phyloP scores from a whole-genome alignment of 768 basidiomycete genomes.

The Suillus cothurnatus region DNA sequence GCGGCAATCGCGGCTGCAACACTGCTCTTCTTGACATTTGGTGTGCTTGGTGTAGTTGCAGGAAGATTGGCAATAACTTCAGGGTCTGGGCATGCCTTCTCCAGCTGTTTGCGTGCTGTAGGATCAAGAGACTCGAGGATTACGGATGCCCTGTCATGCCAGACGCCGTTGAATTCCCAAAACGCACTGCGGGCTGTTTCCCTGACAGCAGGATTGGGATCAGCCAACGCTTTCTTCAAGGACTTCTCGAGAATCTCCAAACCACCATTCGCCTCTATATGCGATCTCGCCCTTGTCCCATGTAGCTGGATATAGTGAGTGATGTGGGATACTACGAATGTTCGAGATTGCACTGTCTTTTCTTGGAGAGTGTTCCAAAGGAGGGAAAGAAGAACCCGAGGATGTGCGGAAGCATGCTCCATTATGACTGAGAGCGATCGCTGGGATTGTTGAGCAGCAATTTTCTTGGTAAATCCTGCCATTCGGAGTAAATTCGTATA shows the following conservation, averaged over 20 bases:
- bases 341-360: conserved; percentile 77
- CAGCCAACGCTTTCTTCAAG: conserved; percentile 71
- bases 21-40: conserved; percentile 72
- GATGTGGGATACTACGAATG: conserved; percentile 67
- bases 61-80: conserved; percentile 40
- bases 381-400: conserved; percentile 67
- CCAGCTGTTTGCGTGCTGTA: conserved; percentile 75
- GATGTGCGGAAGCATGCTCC: conserved; percentile 66
- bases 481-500: conserved; percentile 80
- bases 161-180: conserved; percentile 79
- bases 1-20: conserved; percentile 88
- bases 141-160: conserved; percentile 66
- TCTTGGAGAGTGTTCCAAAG: conserved; percentile 73
- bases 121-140: conserved; percentile 72
- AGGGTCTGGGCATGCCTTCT: conserved; percentile 78
- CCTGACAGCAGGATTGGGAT: conserved; percentile 78
- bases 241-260: conserved; percentile 74
- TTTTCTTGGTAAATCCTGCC: conserved; percentile 92
- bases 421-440: conserved; percentile 68
- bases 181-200: conserved; percentile 73
- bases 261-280: conserved; percentile 70
- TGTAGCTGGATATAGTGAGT: conserved; percentile 77
- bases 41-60: conserved; percentile 48
- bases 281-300: conserved; percentile 57
- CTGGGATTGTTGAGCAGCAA: conserved; percentile 86